These are phyloP conservation scores for Sclerotinia nivalis DNA, from an alignment of 2,329 filamentous ascomycete genomes.

Conservation along the genomic window DNA sequence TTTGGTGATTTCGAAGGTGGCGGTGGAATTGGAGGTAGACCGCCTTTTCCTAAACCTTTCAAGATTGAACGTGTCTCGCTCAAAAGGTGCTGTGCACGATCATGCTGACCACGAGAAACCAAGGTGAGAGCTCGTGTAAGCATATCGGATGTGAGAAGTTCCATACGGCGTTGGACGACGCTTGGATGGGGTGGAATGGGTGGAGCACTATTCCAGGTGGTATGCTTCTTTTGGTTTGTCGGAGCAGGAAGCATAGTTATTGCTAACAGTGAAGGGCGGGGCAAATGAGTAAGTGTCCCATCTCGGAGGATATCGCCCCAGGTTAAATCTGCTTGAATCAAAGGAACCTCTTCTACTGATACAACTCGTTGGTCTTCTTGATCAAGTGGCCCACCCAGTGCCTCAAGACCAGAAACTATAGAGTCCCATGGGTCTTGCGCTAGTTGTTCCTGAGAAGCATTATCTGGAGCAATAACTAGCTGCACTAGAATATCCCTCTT, in stretches of 20 bases:
- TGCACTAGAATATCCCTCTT: conserved; percentile 93
- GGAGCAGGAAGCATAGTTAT: conserved; percentile 87
- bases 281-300: conserved; percentile 79
- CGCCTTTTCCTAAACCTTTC: conserved; percentile 93
- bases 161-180: conserved; percentile 96
- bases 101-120: conserved; percentile 87
- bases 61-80: conserved; percentile 93
- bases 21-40: conserved; percentile 83
- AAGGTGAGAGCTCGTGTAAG: conserved; percentile 87
- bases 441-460: conserved; percentile 72
- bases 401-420: conserved; percentile 92
- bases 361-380: conserved; percentile 79
- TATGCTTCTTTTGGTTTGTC: conserved; percentile 59
- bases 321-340: conserved; percentile 90
- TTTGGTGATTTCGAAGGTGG: conserved; percentile 44
- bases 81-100: conserved; percentile 87
- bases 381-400: conserved; percentile 83
- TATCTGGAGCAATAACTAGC: conserved; percentile 87
- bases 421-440: conserved; percentile 97
- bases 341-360: conserved; percentile 90
- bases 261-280: conserved; percentile 84
- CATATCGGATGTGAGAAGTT: conserved; percentile 97
- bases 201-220: conserved; percentile 65
- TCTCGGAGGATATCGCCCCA: conserved; percentile 94
- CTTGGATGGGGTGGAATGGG: conserved; percentile 93